Base-by-base conservation (phyloP, 1,139 yeast species). In the Nadsonia starkeyi-henricii region DNA sequence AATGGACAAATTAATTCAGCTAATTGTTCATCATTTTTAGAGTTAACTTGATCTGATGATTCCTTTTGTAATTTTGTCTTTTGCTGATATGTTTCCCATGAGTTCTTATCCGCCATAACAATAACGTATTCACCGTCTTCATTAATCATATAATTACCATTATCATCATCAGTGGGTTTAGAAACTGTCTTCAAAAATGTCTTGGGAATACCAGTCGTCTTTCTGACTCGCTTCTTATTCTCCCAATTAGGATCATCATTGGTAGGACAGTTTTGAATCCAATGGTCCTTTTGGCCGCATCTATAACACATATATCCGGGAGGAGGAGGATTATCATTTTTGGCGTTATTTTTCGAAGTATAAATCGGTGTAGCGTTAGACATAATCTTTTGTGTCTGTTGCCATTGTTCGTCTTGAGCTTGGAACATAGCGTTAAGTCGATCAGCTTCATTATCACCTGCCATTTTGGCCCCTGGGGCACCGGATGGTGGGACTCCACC, bases 131-230 rank as follows among this genome's bases (percentile, higher is more conserved):
- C 88, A 46, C 98, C 99, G 44, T 86, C 94, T 50, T 89, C 97
- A 33, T 91, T 86, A 54, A 91, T 79, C 83, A 91, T 79, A 53
- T 84, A 84, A 50, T 75, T 79, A 13, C 75, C 76, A 62, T 82
- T 84, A 50, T 76, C 78, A 26, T 60, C 65, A n/a, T 52, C 57
- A 1, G 70, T 68, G 9, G 85, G 79, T 45, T 81, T 78, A 46
- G 80, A 84, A 13, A 85, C 81, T 0, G 95, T 83, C 57, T 86
- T 84, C 64, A 91, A 76, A 65, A 88, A 88, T 44, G 94, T 82
- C 64, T 84, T 82, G 3, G 99, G 99, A 60, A 91, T 91, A 78
- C 99, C 99, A 0, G 98, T 91, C 0, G 97, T 89, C 58, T 95
- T 76, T 60, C 86, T 81, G 47, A 91, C 82, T 55, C 94, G 75